Base-by-base conservation (phyloP, 2,329 filamentous ascomycete genomes). In the Sclerotinia borealis region DNA sequence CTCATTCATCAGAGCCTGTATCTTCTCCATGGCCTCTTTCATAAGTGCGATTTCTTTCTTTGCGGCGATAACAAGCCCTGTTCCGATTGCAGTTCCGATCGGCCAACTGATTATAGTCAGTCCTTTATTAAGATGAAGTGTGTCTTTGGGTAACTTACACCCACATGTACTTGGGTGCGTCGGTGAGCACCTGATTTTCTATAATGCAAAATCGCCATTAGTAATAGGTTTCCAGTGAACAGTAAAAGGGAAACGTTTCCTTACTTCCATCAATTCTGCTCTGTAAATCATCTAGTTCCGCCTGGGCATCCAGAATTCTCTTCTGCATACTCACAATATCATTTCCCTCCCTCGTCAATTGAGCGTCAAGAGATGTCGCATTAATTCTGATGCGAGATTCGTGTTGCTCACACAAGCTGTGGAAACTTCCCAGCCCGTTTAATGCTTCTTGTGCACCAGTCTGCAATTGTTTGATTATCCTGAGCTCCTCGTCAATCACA, bases 101-200 rank as follows among this genome's bases (percentile, higher is more conserved):
- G 52, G 39, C 39, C 52, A 56, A 25, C 52, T 56, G 13, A 0
- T 1, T 8, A 34, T 6, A 4, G 2, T 56, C 22, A 45, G 52
- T n/a, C n/a, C n/a, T 25, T 13, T 7, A n/a, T 22, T 34, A 3
- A 4, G 4, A 22, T 17, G 13, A 34, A 11, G 7, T 10, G 7
- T 34, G n/a, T 22, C 0, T 7, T 0, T 5, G 2, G 13, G 22
- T 22, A 0, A 56, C 52, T 45, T 45, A 56, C 52, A 56, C 52
- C 52, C 39, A 56, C 39, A 56, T 56, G 8, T 56, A 56, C 8
- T 56, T 56, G 7, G 39, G 39, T 17, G 52, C 52, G n/a, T 56
- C 39, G 4, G 39, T 34, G 13, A 56, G 4, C 27, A 56, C 52
- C 15, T 31, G 22, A 8, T 56, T 56, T 2, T 43, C 52, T 56